These are phyloP conservation scores for Monilinia aucupariae DNA, from an alignment of 2,329 filamentous ascomycete genomes.

Conservation along the genomic window DNA sequence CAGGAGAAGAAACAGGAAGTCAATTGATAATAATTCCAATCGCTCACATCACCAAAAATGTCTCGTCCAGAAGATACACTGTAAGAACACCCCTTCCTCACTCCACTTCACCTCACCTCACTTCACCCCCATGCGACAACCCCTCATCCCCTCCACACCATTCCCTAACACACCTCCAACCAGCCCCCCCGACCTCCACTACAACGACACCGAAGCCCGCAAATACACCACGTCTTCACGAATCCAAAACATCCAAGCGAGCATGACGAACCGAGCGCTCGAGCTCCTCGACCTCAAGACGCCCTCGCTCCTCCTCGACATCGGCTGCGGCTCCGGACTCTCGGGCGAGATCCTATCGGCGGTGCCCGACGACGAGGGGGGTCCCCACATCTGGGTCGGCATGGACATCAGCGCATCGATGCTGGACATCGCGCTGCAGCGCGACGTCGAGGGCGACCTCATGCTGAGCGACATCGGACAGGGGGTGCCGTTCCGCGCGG, in stretches of 20 bases:
- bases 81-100: too few species aligned
- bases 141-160: conserved; percentile 14
- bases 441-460: conserved; percentile 90
- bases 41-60: conserved; percentile 54
- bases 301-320: conserved; percentile 85
- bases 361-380: conserved; percentile 63
- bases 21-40: neutral
- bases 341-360: conserved; percentile 88
- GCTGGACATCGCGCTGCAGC: conserved; percentile 88
- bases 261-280: conserved; percentile 90
- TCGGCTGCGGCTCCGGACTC: conserved; percentile 93
- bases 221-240: conserved; percentile 97
- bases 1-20: neutral
- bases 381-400: conserved; percentile 92
- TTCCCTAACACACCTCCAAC: neutral
- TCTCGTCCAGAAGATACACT: conserved; percentile 94
- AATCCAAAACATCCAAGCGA: conserved; percentile 90
- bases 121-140: conserved; percentile 18
- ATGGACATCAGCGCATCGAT: conserved; percentile 96
- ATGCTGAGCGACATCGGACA: conserved; percentile 93
- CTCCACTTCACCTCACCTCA: conserved; percentile 15
- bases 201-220: conserved; percentile 89
- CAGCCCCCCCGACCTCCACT: conserved; percentile 93
- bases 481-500: conserved; percentile 86
- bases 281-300: conserved; percentile 76